Evolutionary conservation across 2,329 filamentous ascomycete species (phyloP).

Genomic region (Drechslera avenae): DNA sequence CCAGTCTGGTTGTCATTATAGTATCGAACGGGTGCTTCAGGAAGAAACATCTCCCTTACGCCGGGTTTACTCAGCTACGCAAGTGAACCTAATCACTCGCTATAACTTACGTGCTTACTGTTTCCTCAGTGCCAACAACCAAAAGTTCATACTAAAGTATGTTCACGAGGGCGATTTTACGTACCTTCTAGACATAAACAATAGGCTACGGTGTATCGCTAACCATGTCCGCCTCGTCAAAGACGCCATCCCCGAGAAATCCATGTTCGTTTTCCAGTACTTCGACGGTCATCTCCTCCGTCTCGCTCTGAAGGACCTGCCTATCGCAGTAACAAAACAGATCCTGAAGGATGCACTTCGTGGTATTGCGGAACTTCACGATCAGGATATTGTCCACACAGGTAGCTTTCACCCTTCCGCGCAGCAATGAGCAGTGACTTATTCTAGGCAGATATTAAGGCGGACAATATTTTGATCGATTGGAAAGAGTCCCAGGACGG

Average conservation of each 20-base stretch:
- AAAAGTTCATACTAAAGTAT: neutral
- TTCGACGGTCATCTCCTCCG: neutral
- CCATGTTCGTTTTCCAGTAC: neutral
- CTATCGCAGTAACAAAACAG: neutral
- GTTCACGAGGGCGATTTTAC: neutral
- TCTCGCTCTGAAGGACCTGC: neutral
- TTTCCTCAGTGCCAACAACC: neutral
- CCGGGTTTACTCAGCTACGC: neutral
- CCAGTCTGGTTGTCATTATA: neutral
- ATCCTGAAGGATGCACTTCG: neutral
- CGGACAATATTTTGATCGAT: conserved; percentile 54
- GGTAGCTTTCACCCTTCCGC: no score
- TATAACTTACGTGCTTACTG: neutral
- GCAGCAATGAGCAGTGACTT: no score
- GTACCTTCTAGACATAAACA: neutral
- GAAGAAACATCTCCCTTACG: neutral
- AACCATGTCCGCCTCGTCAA: neutral
- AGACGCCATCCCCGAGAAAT: neutral
- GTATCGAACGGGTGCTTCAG: neutral
- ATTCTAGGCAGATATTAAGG: conserved; percentile 46
- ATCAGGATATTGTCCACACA: neutral
- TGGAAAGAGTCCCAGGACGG: conserved; percentile 39
- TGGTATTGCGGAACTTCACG: neutral
- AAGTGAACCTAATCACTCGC: neutral
- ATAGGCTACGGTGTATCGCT: neutral